These are phyloP conservation scores for Yamadazyma dushanensis DNA, from an alignment of 1,139 yeast species.

Conservation along the genomic window DNA sequence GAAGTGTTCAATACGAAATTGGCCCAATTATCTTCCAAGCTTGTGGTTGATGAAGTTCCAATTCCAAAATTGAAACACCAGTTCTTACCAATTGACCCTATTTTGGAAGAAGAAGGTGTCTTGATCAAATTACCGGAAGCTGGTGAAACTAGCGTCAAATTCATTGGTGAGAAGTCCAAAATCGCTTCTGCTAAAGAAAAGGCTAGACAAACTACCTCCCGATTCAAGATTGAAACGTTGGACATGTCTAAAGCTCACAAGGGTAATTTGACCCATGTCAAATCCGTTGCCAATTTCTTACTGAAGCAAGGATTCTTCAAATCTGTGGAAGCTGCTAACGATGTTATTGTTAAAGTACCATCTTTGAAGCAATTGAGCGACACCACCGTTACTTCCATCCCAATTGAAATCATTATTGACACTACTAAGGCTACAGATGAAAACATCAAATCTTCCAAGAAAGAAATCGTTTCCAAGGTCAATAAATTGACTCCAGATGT, in stretches of 20 bases:
- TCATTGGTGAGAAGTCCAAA: slow-evolving; percentile 61
- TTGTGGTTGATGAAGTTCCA: slow-evolving; percentile 37
- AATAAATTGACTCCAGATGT: slow-evolving; percentile 71
- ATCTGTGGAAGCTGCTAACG: slow-evolving; percentile 44
- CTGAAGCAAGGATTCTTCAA: slow-evolving; percentile 49
- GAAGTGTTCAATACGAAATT: slow-evolving; percentile 48
- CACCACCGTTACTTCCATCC: slow-evolving; percentile 26
- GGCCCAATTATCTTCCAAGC: slow-evolving; percentile 42
- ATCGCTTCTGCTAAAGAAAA: slow-evolving; percentile 62
- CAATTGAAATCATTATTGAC: slow-evolving; percentile 43
- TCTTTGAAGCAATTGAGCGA: slow-evolving; percentile 28
- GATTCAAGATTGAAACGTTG: slow-evolving; percentile 60
- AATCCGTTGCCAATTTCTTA: slow-evolving; percentile 69
- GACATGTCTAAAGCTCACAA: slow-evolving; percentile 89
- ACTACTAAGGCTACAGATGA: slow-evolving; percentile 33
- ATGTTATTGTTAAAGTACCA: slow-evolving; percentile 61
- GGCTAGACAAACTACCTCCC: slow-evolving; percentile 52
- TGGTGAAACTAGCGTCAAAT: slow-evolving; percentile 51
- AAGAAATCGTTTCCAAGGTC: slow-evolving; percentile 68
- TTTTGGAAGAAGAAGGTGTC: slow-evolving; percentile 58
- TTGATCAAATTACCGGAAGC: slow-evolving; percentile 58
- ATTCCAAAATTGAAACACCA: slow-evolving; percentile 46
- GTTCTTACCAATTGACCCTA: slow-evolving; percentile 44
- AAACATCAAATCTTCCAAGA: slow-evolving; percentile 48
- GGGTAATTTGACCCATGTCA: slow-evolving; percentile 74